These are phyloP conservation scores for Penicillium sp. DNA, from an alignment of 2,329 filamentous ascomycete genomes.

Conservation along the genomic window DNA sequence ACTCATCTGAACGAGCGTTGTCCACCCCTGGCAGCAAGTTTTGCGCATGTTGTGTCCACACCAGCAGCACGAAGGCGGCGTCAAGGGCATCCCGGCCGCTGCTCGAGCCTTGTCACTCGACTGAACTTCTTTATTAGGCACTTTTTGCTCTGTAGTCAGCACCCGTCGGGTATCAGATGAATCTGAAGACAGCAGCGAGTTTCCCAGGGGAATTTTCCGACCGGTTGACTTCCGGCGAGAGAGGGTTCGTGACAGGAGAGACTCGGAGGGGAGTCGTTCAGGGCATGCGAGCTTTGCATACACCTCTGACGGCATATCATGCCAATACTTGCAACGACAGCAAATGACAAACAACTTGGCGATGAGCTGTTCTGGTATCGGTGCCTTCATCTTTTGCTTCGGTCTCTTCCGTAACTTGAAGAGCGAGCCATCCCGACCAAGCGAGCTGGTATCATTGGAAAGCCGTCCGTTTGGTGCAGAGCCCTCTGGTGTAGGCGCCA, in stretches of 20 bases:
- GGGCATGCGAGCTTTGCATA: constrained; percentile 35
- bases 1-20: constrained; percentile 60
- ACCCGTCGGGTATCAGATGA: not conserved
- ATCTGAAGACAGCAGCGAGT: constrained; percentile 4
- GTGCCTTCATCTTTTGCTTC: constrained; percentile 11
- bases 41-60: constrained; percentile 66
- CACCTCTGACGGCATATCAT: constrained; percentile 39
- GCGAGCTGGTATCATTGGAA: not conserved
- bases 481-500: not conserved
- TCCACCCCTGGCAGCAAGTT: constrained; percentile 63
- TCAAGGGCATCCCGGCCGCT: not conserved
- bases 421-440: constrained; percentile 2
- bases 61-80: constrained; percentile 62
- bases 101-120: not conserved
- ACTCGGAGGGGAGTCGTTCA: constrained; percentile 11
- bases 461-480: not conserved
- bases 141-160: not conserved
- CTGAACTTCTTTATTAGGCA: not conserved
- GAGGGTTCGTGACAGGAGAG: constrained; percentile 3
- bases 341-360: constrained; percentile 43
- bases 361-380: constrained; percentile 22
- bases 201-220: constrained; percentile 3
- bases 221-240: constrained; percentile 2
- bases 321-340: constrained; percentile 42
- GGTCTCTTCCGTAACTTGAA: constrained; percentile 10